Evolutionary conservation across 805 yeast species (phyloP).

Genomic region (Wickerhamomyces rabaulensis): DNA sequence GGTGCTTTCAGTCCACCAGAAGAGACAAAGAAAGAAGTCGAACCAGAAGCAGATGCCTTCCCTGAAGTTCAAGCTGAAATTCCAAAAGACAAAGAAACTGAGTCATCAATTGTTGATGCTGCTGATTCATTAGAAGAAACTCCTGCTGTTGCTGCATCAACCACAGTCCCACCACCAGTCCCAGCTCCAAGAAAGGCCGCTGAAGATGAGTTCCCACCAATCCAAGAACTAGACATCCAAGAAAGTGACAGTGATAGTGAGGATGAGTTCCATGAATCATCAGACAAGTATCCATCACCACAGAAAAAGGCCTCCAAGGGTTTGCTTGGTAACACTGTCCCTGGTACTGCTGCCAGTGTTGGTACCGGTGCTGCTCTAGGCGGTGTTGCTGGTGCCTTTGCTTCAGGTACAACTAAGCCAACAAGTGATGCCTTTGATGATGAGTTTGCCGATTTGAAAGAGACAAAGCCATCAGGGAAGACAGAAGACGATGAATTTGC

Average conservation of each 20-base stretch:
- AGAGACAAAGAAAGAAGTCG: neutral
- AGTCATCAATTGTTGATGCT: slow-evolving; percentile 19
- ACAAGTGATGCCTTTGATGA: neutral
- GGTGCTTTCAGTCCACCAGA: slow-evolving; percentile 22
- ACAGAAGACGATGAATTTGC: slow-evolving; percentile 38
- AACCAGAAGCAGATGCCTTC: neutral
- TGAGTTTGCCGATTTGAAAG: slow-evolving; percentile 9
- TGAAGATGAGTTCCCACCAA: slow-evolving; percentile 58
- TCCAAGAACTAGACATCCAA: slow-evolving; percentile 47
- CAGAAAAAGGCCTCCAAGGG: neutral
- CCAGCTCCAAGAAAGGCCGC: slow-evolving; percentile 4
- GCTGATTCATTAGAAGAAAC: slow-evolving; percentile 6
- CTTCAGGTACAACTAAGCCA: neutral
- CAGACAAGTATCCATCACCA: slow-evolving; percentile 25
- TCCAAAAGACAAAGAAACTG: slow-evolving; percentile 14
- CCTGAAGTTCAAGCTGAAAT: neutral
- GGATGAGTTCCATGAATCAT: slow-evolving; percentile 36
- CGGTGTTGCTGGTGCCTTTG: neutral
- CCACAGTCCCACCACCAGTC: neutral
- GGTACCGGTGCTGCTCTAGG: slow-evolving; percentile 28
- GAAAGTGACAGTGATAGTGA: slow-evolving; percentile 45
- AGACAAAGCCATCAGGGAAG: slow-evolving; percentile 1
- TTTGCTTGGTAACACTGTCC: neutral
- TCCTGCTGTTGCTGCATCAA: slow-evolving; percentile 2
- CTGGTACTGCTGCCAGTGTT: slow-evolving; percentile 1